Conservation (phyloP, 2,329 filamentous ascomycete species). For the Calonectria hongkongensis region DNA sequence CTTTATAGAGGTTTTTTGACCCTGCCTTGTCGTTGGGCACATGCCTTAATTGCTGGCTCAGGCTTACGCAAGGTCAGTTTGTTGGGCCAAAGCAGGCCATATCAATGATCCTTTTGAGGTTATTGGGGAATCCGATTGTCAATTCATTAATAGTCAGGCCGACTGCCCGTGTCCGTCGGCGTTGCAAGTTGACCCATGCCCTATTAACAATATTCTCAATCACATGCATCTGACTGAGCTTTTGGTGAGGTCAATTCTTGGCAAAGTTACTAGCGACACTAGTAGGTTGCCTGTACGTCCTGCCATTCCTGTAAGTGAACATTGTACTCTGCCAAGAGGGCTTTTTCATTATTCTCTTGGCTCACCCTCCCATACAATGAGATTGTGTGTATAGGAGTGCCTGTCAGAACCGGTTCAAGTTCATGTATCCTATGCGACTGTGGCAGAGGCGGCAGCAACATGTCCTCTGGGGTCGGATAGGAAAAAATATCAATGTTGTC, state of each 20-base stretch:
- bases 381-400: constrained; percentile 49
- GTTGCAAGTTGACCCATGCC: not conserved
- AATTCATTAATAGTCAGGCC: not conserved
- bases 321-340: constrained; percentile 45
- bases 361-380: constrained; percentile 44
- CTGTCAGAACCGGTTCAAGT: constrained; percentile 46
- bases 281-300: constrained; percentile 4
- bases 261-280: too few species aligned
- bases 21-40: not conserved
- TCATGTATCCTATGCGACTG: constrained; percentile 43
- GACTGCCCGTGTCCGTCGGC: not conserved
- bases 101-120: not conserved
- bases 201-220: not conserved
- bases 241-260: not conserved
- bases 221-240: not conserved
- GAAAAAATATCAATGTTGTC: constrained; percentile 43
- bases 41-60: not conserved
- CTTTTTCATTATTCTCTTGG: constrained; percentile 31
- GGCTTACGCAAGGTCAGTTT: not conserved
- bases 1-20: not conserved
- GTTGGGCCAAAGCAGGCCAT: not conserved
- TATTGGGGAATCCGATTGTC: not conserved
- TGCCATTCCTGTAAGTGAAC: constrained; percentile 40
- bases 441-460: constrained; percentile 43
- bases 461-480: constrained; percentile 33